Percentiles rank a stretch among this genome's conserved stretches.
These are phyloP conservation scores for Sphagnum tenellum DNA, from an alignment of 225 moss, liverwort and hornwort genomes.

Conservation along the genomic window DNA sequence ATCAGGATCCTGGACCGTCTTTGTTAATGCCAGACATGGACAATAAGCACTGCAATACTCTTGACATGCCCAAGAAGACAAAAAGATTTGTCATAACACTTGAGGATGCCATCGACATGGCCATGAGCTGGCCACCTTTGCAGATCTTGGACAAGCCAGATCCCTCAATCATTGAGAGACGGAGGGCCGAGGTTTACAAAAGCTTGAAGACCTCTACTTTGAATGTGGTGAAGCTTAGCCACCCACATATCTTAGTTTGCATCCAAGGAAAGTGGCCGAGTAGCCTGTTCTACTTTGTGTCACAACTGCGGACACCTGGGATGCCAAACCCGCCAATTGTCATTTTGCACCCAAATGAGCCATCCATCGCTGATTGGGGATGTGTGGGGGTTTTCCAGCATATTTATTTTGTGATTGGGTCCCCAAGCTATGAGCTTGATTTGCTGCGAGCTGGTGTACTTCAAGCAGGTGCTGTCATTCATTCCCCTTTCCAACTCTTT, in stretches of 20 bases:
- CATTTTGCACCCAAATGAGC: slow-evolving; percentile 61
- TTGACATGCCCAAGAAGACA: too few relatives aligned
- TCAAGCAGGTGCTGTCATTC: slow-evolving; percentile 41
- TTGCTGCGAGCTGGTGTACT: slow-evolving; percentile 76
- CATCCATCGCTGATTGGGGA: slow-evolving; percentile 64
- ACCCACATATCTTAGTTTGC: slow-evolving; percentile 68
- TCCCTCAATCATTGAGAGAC: slow-evolving; percentile 74
- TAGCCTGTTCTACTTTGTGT: slow-evolving; percentile 72
- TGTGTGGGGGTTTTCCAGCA: slow-evolving; percentile 72
- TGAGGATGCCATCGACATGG: slow-evolving; percentile 70
- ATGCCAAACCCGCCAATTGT: slow-evolving; percentile 58
- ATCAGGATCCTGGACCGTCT: too few relatives aligned
- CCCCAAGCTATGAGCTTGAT: slow-evolving; percentile 82
- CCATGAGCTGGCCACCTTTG: slow-evolving; percentile 88
- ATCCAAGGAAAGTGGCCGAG: slow-evolving; percentile 79
- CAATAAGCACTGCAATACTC: too few relatives aligned
- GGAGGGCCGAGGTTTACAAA: slow-evolving; percentile 41
- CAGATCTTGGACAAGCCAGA: slow-evolving; percentile 59
- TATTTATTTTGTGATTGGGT: slow-evolving; percentile 71
- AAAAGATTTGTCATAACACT: too few relatives aligned
- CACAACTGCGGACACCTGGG: slow-evolving; percentile 51
- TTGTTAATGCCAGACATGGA: too few relatives aligned
- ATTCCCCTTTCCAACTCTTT: too few relatives aligned
- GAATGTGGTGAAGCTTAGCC: slow-evolving; percentile 49
- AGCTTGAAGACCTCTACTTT: slow-evolving; percentile 42